A percentile compares a stretch with the other conserved stretches of the same genome.
phyloP scores from a whole-genome alignment of 176 grass and related monocot species.

The Rhipidocladum racemiflorum region DNA sequence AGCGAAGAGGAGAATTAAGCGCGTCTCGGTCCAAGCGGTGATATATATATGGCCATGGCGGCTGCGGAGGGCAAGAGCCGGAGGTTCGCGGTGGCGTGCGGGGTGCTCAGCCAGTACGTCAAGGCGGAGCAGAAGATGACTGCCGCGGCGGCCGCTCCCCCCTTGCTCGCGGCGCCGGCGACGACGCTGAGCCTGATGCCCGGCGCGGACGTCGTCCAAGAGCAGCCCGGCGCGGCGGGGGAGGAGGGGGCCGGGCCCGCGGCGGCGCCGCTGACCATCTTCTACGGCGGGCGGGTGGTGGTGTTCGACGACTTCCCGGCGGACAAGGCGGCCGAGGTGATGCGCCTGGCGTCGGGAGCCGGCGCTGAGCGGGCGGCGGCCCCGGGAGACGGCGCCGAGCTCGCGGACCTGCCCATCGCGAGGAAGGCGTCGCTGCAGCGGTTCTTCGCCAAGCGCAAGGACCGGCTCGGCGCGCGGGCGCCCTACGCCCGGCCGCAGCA shows the following conservation, averaged over 20 bases:
- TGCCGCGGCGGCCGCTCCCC: background rate
- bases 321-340: slow-evolving; percentile 60
- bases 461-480: slow-evolving; percentile 45
- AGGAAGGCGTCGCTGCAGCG: slow-evolving; percentile 79
- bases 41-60: slow-evolving; percentile 1
- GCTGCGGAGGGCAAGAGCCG: slow-evolving; percentile 47
- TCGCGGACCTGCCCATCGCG: slow-evolving; percentile 72
- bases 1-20: background rate
- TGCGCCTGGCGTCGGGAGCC: slow-evolving; percentile 35
- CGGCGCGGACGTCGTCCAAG: slow-evolving; percentile 47
- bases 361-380: background rate
- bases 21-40: background rate
- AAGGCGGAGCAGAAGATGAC: slow-evolving; percentile 66
- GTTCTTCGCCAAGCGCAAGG: slow-evolving; percentile 93
- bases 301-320: slow-evolving; percentile 73
- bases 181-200: slow-evolving; percentile 66
- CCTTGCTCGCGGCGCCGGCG: slow-evolving; percentile 12
- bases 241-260: slow-evolving; percentile 14
- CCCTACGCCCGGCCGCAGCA: slow-evolving; percentile 37
- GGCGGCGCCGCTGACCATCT: slow-evolving; percentile 61
- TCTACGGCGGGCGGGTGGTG: slow-evolving; percentile 68
- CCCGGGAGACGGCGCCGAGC: background rate
- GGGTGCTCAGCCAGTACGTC: slow-evolving; percentile 80
- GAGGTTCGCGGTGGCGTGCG: slow-evolving; percentile 76
- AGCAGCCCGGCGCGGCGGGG: background rate